Base-by-base conservation (phyloP, 1,284 basidiomycete species). In the Phylloporus sp. region DNA sequence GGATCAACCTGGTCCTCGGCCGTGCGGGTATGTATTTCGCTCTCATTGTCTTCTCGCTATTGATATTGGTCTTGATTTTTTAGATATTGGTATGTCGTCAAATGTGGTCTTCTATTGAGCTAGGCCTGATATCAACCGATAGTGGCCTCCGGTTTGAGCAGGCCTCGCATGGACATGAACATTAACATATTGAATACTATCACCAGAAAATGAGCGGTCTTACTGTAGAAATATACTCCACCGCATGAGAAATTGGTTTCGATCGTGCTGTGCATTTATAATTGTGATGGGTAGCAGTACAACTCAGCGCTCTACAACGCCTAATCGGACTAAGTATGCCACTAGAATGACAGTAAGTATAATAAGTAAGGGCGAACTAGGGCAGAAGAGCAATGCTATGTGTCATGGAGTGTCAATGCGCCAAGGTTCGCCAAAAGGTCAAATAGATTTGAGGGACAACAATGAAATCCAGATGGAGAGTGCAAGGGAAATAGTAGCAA, bases 61-160 rank as follows among this genome's bases (percentile, higher is more conserved):
- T 70, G 59, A 72, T 60, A 71, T 72, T 64, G 55, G 32, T 8
- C 8, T 37, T n/a, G 0, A 8, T 32, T 57, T 64, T 76, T 66
- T 78, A 94, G 92, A 75, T 97, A 97, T 82, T 97, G 95, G 95
- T 95, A 78, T 75, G 93, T 77, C 15, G 35, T 56, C 3, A 37
- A 56, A 25, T 19, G 2, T 47, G 41, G 29, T 43, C 55, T 68
- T 63, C 39, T 19, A 17, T 27, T 37, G 6, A 27, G 55, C 59
- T 66, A 5, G 59, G 29, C 41, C 67, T 70, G 64, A 75, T 72
- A n/a, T 53, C 60, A 61, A 70, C 56, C 47, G 65, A 4, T 45
- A 97, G 95, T 77, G 95, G 95, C 55, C 85, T 96, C 66, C 92
- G 91, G 64, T 97, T 93, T 78, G 88, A 92, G 79, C 88, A 90